Evolutionary conservation across 2,329 filamentous ascomycete genomes (phyloP).

Genomic region (Penicillium glabrum): DNA sequence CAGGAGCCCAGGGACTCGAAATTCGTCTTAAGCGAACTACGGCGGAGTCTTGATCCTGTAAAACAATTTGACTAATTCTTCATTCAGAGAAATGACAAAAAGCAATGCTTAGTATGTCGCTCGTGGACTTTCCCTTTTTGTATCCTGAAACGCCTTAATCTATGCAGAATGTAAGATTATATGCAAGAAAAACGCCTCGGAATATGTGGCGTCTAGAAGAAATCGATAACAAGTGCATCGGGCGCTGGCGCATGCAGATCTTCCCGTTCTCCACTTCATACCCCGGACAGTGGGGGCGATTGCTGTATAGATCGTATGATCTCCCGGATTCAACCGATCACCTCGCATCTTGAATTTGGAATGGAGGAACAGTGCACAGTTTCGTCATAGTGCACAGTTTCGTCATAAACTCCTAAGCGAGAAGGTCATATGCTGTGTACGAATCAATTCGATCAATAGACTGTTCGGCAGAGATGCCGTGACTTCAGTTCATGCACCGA

Average conservation of each 20-base stretch:
- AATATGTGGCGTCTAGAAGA: not conserved
- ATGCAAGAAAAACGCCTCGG: not conserved
- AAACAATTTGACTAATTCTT: not conserved
- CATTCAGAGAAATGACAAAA: not conserved
- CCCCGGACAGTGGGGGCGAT: not conserved
- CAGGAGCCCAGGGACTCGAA: slow-evolving; percentile 21
- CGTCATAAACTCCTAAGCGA: not conserved
- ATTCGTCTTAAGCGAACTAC: slow-evolving; percentile 19
- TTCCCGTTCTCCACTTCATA: not conserved
- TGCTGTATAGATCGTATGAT: not conserved
- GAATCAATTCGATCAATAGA: not conserved
- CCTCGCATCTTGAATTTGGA: not conserved
- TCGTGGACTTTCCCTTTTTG: not conserved
- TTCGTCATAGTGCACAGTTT: not conserved
- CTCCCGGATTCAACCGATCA: not conserved
- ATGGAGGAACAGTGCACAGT: not conserved
- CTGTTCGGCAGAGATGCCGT: not conserved
- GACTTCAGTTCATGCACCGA: not conserved
- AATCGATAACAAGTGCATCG: not conserved
- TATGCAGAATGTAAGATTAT: not conserved
- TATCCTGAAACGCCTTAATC: not conserved
- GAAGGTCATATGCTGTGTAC: too few species aligned
- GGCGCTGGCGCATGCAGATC: not conserved
- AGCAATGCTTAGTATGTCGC: not conserved
- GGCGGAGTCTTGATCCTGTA: slow-evolving; percentile 13